Base-by-base conservation (phyloP, 306 rosid species). In the Prunus kanzakura region DNA sequence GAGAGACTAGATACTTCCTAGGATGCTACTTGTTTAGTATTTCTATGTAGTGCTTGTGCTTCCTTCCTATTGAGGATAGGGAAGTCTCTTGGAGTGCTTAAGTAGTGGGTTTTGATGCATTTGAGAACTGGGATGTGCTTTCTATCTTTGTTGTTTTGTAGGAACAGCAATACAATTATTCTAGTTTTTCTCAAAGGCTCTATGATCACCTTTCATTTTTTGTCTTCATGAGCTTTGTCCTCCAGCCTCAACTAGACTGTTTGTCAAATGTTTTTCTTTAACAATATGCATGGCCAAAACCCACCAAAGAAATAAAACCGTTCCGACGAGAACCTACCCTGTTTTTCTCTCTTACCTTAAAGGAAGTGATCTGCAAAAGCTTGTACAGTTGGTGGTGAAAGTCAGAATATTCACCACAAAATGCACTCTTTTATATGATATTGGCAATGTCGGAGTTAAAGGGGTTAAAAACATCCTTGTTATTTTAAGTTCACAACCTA, bases 21-120 rank as follows among this genome's bases (percentile, higher is more conserved):
- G 73, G 78, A 76, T 65, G 60, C 79, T 63, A 35, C 63, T 76
- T 55, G 57, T 74, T 38, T 58, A 47, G 76, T 68, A 80, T 61
- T 29, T 77, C 79, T 46, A 38, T 32, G 74, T 74, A 72, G 69
- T 61, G 73, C 58, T 18, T 25, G 55, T 68, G 76, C 80, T 76
- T 81, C 83, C 86, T 80, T 88, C 85, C 86, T 69, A 32, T 49
- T 49, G 32, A 60, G 86, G 80, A 86, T 84, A 79, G 77, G 55
- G 83, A 81, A 79, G 82, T 81, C 61, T 25, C 67, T 63, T 63
- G 23, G 38, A 18, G 67, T 70, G 46, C 64, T 20, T 43, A 55
- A 25, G 56, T 76, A 72, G 49, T 29, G 72, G 29, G 55, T 51
- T 77, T 51, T 61, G 68, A 60, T 84, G 67, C 50, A 46, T 54